Conservation (phyloP, 148 eudicot species). For the Polygonum aviculare region DNA sequence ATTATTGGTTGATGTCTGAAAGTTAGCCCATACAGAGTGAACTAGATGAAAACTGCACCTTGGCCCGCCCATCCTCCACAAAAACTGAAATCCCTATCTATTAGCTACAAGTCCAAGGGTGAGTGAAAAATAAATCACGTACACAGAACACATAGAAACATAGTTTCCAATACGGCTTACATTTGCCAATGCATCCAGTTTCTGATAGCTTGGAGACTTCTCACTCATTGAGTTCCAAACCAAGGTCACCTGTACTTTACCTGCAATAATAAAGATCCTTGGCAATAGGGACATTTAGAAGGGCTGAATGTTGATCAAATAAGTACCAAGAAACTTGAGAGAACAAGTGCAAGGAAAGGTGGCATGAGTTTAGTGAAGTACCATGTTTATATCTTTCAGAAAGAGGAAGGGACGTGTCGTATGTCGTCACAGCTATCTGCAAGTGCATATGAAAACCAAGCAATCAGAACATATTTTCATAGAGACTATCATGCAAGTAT, state of each 20-base stretch:
- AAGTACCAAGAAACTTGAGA: not conserved
- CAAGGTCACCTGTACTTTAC: constrained; percentile 83
- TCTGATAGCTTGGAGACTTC: constrained; percentile 50
- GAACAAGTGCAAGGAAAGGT: not conserved
- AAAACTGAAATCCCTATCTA: constrained; percentile 35
- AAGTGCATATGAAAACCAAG: constrained; percentile 7
- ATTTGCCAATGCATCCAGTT: constrained; percentile 61
- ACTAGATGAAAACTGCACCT: constrained; percentile 48
- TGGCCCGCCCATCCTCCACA: constrained; percentile 76
- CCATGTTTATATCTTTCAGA: constrained; percentile 84
- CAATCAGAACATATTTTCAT: not conserved
- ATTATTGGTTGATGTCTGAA: constrained; percentile 79
- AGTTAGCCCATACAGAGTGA: constrained; percentile 94
- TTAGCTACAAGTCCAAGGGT: constrained; percentile 4
- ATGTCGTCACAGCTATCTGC: constrained; percentile 96
- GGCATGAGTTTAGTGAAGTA: constrained; percentile 17
- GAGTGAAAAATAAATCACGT: not conserved
- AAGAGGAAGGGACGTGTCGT: constrained; percentile 68
- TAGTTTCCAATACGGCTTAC: constrained; percentile 30
- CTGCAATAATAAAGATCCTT: constrained; percentile 24
- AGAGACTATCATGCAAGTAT: not conserved
- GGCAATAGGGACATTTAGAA: constrained; percentile 6
- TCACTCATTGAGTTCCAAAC: constrained; percentile 95
- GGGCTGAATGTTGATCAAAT: not conserved
- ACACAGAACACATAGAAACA: not conserved